A percentile compares a stretch with the other conserved stretches of the same genome.
Evolutionary conservation across 345 rosid species (phyloP).

Genomic region (Nephelium lappaceum): DNA sequence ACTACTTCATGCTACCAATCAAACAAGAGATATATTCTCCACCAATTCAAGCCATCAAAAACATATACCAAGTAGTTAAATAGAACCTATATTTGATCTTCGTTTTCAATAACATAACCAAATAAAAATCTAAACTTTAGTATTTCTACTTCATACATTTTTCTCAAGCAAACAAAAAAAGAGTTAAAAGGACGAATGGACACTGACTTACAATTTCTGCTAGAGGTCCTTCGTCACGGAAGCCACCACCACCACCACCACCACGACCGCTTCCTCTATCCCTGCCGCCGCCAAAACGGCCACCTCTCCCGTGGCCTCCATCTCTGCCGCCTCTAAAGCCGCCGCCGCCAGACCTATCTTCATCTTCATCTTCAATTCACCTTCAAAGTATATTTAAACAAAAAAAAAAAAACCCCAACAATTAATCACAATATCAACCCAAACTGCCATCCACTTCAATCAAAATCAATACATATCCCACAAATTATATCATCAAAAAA

Average conservation of each 20-base stretch:
- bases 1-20: background rate
- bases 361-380: too few species aligned
- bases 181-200: background rate
- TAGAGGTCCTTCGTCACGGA: slow-evolving; percentile 88
- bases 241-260: slow-evolving; percentile 39
- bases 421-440: too few species aligned
- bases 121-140: too few species aligned
- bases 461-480: too few species aligned
- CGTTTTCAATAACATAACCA: background rate
- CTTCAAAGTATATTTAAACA: too few species aligned
- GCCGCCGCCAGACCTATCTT: slow-evolving; percentile 61
- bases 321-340: slow-evolving; percentile 65
- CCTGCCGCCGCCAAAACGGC: slow-evolving; percentile 45
- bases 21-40: too few species aligned
- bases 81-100: background rate
- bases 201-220: slow-evolving; percentile 75
- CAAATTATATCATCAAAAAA: too few species aligned
- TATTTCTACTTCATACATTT: too few species aligned
- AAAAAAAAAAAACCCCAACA: too few species aligned
- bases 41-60: too few species aligned
- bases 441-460: too few species aligned
- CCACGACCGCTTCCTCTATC: slow-evolving; percentile 44
- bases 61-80: background rate
- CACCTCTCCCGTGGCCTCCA: slow-evolving; percentile 46
- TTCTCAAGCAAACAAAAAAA: too few species aligned